phyloP scores from a whole-genome alignment of 2,329 filamentous ascomycete species.

The Escovopsis sp. region DNA sequence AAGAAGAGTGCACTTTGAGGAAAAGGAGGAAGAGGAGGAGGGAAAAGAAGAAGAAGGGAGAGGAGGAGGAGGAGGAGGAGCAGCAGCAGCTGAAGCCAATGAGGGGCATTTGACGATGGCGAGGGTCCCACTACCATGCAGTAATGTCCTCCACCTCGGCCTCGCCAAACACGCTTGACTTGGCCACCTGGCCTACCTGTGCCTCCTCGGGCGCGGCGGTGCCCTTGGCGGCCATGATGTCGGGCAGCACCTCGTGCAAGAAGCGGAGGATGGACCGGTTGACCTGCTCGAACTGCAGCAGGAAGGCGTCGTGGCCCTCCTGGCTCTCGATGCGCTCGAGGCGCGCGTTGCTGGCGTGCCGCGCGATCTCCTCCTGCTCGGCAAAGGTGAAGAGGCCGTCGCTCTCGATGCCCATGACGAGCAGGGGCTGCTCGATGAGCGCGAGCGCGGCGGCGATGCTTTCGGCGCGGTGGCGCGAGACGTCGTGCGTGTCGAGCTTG shows the following conservation, averaged over 20 bases:
- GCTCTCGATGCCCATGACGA: slow-evolving; percentile 88
- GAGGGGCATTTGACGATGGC: background rate
- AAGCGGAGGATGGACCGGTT: slow-evolving; percentile 79
- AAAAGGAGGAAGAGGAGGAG: too few species aligned
- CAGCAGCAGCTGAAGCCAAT: too few species aligned
- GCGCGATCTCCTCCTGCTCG: slow-evolving; percentile 84
- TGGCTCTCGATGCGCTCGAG: slow-evolving; percentile 83
- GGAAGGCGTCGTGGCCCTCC: slow-evolving; percentile 91
- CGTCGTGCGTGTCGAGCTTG: slow-evolving; percentile 93
- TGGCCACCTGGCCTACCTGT: slow-evolving; percentile 51
- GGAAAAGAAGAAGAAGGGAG: too few species aligned
- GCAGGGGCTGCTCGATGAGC: slow-evolving; percentile 72
- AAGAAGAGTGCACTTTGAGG: too few species aligned
- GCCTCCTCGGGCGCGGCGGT: slow-evolving; percentile 26
- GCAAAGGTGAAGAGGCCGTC: slow-evolving; percentile 95
- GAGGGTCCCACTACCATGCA: slow-evolving; percentile 52
- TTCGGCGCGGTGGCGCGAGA: slow-evolving; percentile 61
- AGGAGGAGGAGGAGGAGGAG: too few species aligned
- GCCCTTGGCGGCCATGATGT: slow-evolving; percentile 63
- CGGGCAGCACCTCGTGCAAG: slow-evolving; percentile 64
- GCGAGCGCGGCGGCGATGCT: slow-evolving; percentile 61
- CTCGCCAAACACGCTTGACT: slow-evolving; percentile 87
- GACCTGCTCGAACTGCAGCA: slow-evolving; percentile 94
- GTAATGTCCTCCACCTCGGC: slow-evolving; percentile 94
- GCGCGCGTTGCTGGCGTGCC: slow-evolving; percentile 60